Base-by-base conservation (phyloP, 352 stramenopile species). In the Phytophthora megakarya region DNA sequence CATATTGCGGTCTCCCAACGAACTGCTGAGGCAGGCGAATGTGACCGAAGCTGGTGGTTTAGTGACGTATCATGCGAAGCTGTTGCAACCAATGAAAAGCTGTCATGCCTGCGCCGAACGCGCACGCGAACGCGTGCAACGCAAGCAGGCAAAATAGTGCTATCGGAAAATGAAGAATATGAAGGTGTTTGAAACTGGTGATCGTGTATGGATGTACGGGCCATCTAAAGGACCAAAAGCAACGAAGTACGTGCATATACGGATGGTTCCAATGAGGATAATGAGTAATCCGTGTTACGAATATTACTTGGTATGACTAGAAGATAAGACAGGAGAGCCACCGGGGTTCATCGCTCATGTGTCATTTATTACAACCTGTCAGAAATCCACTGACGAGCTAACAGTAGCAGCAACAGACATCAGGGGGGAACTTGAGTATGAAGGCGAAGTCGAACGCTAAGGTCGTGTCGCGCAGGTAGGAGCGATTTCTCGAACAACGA, bases 191-290 rank as follows among this genome's bases (percentile, higher is more conserved):
- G 12, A 11, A 5, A 8, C 39, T 1, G 28, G 25, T 22, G 50
- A 59, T 25, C 18, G 3, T n/a, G n/a, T n/a, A n/a, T n/a, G n/a
- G n/a, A n/a, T n/a, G n/a, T 61, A 42, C 18, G 19, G 6, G 1
- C 53, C 53, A 2, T 42, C 42, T 11, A 10, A 32, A 3, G 53
- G 53, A 0, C 21, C 30, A 1, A 47, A 47, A 7, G 42, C 53
- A 3, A 40, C 43, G 6, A 61, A 61, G 16, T 53, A 53, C 11
- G 22, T 61, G 15, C 43, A 61, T 18, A 1, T 3, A 1, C 53
- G 53, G 53, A 45, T 53, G 1, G 53, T 42, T 1, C 42, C 53
- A 2, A 40, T 53, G 43, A 19, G 13, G 13, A 32, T 49, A 4
- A 13, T 57, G 3, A 23, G 47, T 15, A 8, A 15, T 0, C 35